phyloP scores from a whole-genome alignment of 345 rosid genomes.

The Aquilaria malaccensis region DNA sequence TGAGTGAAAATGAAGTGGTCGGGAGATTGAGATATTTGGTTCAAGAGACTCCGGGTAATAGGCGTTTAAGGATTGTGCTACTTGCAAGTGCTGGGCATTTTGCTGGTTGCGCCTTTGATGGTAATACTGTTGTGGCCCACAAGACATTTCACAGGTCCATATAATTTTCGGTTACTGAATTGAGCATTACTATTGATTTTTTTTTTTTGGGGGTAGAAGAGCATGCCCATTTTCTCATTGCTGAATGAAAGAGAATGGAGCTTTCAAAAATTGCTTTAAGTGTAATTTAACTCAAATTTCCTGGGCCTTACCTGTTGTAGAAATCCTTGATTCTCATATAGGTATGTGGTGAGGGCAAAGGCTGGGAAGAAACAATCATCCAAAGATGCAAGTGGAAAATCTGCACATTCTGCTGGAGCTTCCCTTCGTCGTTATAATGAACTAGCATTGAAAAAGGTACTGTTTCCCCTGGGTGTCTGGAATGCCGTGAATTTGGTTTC shows the following conservation, averaged over 20 bases:
- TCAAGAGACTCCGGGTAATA: conserved; percentile 37
- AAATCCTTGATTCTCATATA: conserved; percentile 21
- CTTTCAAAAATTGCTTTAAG: conserved; percentile 3
- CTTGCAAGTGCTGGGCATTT: conserved; percentile 95
- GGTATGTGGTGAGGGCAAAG: conserved; percentile 97
- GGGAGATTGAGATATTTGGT: conserved; percentile 44
- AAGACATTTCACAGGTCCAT: conserved; percentile 92
- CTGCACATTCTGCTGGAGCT: conserved; percentile 93
- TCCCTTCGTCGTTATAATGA: conserved; percentile 93
- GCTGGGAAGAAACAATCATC: conserved; percentile 96
- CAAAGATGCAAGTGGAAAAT: conserved; percentile 79
- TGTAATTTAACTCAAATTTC: neutral
- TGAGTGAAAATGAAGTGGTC: conserved; percentile 46
- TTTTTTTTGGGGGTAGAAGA: neutral
- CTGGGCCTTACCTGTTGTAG: neutral
- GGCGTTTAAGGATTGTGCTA: conserved; percentile 48
- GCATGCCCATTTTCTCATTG: conserved; percentile 1
- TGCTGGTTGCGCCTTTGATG: conserved; percentile 80
- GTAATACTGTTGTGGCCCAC: conserved; percentile 62
- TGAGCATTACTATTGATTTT: neutral
- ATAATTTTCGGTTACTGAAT: neutral
- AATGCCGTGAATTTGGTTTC: too few relatives aligned
- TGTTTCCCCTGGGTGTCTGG: neutral
- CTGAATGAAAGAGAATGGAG: neutral
- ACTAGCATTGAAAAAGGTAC: conserved; percentile 89